Conservation (phyloP, 805 yeast genomes). For the Babjeviella inositovora region DNA sequence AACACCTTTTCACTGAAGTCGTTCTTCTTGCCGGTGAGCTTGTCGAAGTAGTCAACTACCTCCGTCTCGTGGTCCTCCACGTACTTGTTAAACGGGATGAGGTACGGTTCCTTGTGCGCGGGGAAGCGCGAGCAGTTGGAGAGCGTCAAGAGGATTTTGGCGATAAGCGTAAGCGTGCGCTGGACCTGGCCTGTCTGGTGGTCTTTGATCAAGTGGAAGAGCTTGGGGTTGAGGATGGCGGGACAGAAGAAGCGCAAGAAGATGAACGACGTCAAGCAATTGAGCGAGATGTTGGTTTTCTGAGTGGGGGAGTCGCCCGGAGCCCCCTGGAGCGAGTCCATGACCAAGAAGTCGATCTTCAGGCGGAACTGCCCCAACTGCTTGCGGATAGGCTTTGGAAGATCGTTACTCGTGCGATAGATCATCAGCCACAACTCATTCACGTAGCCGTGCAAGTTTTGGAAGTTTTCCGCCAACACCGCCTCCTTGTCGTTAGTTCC, state of each 20-base stretch:
- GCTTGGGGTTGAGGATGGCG: slow-evolving; percentile 77
- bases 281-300: slow-evolving; percentile 30
- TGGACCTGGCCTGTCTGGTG: slow-evolving; percentile 63
- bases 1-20: slow-evolving; percentile 46
- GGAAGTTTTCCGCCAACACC: slow-evolving; percentile 28
- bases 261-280: slow-evolving; percentile 71
- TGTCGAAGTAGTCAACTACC: slow-evolving; percentile 53
- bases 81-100: slow-evolving; percentile 56
- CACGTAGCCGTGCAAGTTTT: slow-evolving; percentile 30
- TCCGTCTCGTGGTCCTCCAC: slow-evolving; percentile 39
- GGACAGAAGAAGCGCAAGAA: slow-evolving; percentile 84
- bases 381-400: slow-evolving; percentile 51
- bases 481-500: slow-evolving; percentile 21
- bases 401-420: slow-evolving; percentile 49
- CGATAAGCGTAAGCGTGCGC: slow-evolving; percentile 65
- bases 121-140: slow-evolving; percentile 60
- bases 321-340: no score
- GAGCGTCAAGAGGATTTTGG: slow-evolving; percentile 65
- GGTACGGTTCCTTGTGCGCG: slow-evolving; percentile 76
- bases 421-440: slow-evolving; percentile 54
- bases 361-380: slow-evolving; percentile 49
- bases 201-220: slow-evolving; percentile 54
- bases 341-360: slow-evolving; percentile 45
- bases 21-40: slow-evolving; percentile 51
- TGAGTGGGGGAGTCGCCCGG: slow-evolving; percentile 31